These are phyloP conservation scores for Arthrobotrys pseudoclavata DNA, from an alignment of 2,329 filamentous ascomycete genomes.

Conservation along the genomic window DNA sequence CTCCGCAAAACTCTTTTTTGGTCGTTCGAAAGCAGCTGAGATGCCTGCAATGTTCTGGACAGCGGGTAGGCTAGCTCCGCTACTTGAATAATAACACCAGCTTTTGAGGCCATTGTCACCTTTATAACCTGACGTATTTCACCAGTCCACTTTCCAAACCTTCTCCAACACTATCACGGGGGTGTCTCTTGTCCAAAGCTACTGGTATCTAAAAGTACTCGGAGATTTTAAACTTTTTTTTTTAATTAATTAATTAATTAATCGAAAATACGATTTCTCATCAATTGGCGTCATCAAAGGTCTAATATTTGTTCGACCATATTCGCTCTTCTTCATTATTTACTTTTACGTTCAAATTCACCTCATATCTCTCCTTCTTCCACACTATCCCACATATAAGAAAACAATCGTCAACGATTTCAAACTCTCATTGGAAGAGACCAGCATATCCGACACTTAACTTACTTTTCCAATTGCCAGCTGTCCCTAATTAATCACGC, in stretches of 20 bases:
- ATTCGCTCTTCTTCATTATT: constrained; percentile 9
- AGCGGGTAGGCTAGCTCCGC: neutral
- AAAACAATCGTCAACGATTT: constrained; percentile 25
- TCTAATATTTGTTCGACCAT: constrained; percentile 2
- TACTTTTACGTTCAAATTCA: neutral
- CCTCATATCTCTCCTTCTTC: neutral
- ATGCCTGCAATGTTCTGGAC: neutral
- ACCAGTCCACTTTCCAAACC: constrained; percentile 12
- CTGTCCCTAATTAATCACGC: constrained; percentile 26
- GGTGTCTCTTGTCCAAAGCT: constrained; percentile 9
- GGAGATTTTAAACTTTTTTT: neutral
- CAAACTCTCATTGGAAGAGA: neutral
- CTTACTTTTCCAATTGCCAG: constrained; percentile 28
- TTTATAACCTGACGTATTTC: constrained; percentile 47
- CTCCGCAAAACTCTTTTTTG: constrained; percentile 18
- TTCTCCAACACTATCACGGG: constrained; percentile 13
- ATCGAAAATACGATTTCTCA: neutral
- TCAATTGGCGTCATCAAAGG: constrained; percentile 17
- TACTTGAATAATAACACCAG: neutral
- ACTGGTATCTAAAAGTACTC: neutral
- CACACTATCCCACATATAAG: neutral
- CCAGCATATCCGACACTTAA: constrained; percentile 14
- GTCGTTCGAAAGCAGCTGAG: constrained; percentile 41
- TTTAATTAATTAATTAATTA: neutral
- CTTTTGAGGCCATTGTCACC: constrained; percentile 21